Evolutionary conservation across 495 filamentous ascomycete genomes (phyloP), one percentile per base, ranked within the genome.

Genomic region (Penicillium parvum): DNA sequence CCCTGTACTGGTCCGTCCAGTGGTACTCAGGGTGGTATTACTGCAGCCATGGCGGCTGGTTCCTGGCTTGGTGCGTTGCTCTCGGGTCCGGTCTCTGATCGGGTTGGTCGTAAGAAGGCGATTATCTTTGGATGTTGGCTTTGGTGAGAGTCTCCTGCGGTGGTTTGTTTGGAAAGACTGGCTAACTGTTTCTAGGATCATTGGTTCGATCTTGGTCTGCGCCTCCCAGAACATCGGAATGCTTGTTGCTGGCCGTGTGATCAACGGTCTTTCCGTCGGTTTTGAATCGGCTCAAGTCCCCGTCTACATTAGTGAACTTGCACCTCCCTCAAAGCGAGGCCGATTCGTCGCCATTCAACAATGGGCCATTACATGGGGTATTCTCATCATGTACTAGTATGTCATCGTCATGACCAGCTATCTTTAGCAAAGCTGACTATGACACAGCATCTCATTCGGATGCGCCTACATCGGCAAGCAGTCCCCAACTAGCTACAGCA

Each of bases 221-320:
- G 85, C 85, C 12, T 69, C 85, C 10, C 81, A 87, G 42, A 82
- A 86, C 58, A 83, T 88, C 41, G 72, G 72, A 23, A 85, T 88
- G 82, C 68, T 90, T 9, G 77, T 83, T 27, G 81, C 80, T 8
- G 85, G 85, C 26, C 84, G 86, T 53, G 63, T 88, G 46, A 80
- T 90, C 71, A 89, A 89, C 68, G 86, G 85, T 41, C 53, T 89
- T 28, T 72, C 75, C 14, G 84, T 90, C 29, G 86, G 86, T 52
- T 84, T 90, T 54, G 84, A 80, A 64, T 87, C 83, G 29, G 85
- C 85, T 20, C 83, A 88, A 53, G 84, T 88, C 22, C 86, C 86
- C 0, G 84, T 88, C 39, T 90, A 90, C 51, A 34, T 26, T 10
- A 12, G 4, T 2, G 20, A 32, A 14, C n/a, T 32, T 8, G 8